Base-by-base conservation (phyloP, 106 monocot species). In the Xerophyta viscosa region DNA sequence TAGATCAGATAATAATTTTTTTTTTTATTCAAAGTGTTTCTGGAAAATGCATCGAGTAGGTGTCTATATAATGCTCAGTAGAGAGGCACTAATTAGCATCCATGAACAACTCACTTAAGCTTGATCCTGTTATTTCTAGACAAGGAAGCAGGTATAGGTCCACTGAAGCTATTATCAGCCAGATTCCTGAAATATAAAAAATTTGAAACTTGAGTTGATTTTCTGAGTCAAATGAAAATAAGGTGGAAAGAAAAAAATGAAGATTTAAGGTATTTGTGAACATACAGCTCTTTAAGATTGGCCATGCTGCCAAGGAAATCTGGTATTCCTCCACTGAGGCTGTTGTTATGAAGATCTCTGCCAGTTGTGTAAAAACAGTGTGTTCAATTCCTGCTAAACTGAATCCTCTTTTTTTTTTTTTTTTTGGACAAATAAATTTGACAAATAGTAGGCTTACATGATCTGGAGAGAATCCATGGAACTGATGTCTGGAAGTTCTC, bases 301-400 rank as follows among this genome's bases (percentile, higher is more conserved):
- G 50, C 56, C 27, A 74, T 37, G 3, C 24, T 42, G 15, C 67
- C 67, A 0, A 74, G 14, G 36, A 74, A 74, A 0, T 62, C 26
- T 2, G 62, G 74, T 43, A 67, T 67, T 19, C 9, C 56, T 15
- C 74, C 74, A 20, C 20, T 41, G 0, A 72, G 20, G 37, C 54
- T 66, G 28, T 66, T 73, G 37, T 66, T 54, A 25, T 60, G 36
- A 45, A 66, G 4, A 29, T 73, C 53, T 54, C 73, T 73, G 66
- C 46, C 13, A 58, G 20, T 6, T 30, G 19, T 17, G 3, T 1
- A 17, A 37, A 11, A 17, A 6, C 3, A n/a, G 15, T 8, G 9
- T 10, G 8, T 3, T 28, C n/a, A n/a, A n/a, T n/a, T n/a, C n/a
- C n/a, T n/a, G n/a, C n/a, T n/a, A n/a, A n/a, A n/a, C n/a, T n/a